Evolutionary conservation across 108 stramenopile genomes (phyloP).

Genomic region (Chaetoceros tenuissimus): DNA sequence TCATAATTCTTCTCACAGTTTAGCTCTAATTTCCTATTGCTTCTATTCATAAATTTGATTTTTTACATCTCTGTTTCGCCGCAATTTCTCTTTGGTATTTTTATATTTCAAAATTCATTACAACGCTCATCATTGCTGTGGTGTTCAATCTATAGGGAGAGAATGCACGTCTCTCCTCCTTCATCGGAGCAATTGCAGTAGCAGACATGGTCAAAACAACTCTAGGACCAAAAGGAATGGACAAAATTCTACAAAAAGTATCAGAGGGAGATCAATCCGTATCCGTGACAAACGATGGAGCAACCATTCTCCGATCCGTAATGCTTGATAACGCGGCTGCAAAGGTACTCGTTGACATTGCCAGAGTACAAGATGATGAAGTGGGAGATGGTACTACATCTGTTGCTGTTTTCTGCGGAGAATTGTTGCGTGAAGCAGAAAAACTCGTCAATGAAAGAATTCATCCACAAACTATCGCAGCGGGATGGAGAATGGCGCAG

Average conservation of each 20-base stretch:
- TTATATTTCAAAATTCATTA: constrained; percentile 2
- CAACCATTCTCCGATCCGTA: constrained; percentile 89
- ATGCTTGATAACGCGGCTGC: constrained; percentile 98
- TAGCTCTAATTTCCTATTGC: neutral
- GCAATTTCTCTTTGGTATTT: constrained; percentile 1
- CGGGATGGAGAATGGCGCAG: constrained; percentile 93
- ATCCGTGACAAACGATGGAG: constrained; percentile 88
- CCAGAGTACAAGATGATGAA: constrained; percentile 95
- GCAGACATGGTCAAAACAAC: constrained; percentile 99
- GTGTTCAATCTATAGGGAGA: too few species aligned
- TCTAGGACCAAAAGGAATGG: constrained; percentile 99
- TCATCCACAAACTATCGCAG: constrained; percentile 97
- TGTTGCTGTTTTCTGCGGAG: constrained; percentile 94
- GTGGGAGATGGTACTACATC: constrained; percentile 97
- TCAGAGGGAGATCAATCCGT: constrained; percentile 71
- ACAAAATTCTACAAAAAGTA: constrained; percentile 93
- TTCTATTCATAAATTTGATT: constrained; percentile 1
- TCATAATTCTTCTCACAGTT: neutral
- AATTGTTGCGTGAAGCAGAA: constrained; percentile 96
- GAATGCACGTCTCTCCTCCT: constrained; percentile 95
- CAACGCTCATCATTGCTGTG: too few species aligned
- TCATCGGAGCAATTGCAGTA: constrained; percentile 99
- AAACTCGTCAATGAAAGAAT: constrained; percentile 87
- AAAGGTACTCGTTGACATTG: constrained; percentile 98
- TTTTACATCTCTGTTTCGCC: neutral